Conservation (phyloP, 192 early-diverging fungal genomes). For the Coemansia furcata region DNA sequence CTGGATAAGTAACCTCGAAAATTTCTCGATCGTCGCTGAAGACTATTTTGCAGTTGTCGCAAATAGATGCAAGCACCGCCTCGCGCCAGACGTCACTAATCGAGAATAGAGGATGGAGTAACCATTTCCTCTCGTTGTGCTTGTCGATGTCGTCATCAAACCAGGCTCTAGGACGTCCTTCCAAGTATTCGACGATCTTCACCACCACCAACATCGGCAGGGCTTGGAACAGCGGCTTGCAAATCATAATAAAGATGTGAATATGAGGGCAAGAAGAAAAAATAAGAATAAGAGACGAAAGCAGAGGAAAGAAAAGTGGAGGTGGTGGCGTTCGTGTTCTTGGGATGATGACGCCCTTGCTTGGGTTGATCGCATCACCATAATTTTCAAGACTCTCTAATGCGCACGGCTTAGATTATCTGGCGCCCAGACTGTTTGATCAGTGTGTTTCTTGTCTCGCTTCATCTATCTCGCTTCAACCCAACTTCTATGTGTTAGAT, state of each 20-base stretch:
- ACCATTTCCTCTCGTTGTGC: background rate
- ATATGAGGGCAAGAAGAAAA: background rate
- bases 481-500: background rate
- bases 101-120: background rate
- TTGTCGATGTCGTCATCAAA: background rate
- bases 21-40: too few species aligned
- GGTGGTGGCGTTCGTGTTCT: background rate
- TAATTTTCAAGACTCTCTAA: background rate
- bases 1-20: too few species aligned
- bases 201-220: background rate
- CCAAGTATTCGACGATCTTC: background rate
- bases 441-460: background rate
- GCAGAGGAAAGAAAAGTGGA: background rate
- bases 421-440: background rate
- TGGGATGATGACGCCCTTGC: background rate
- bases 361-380: background rate
- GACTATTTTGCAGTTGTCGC: background rate
- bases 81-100: background rate
- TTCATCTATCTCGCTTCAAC: background rate
- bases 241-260: background rate
- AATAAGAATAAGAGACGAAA: background rate
- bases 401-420: background rate
- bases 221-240: background rate
- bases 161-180: background rate
- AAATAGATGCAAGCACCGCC: background rate